Evolutionary conservation across 2,329 filamentous ascomycete genomes (phyloP), one percentile per base, ranked within the genome.

Genomic region (Rhexocercosporidium sp.): DNA sequence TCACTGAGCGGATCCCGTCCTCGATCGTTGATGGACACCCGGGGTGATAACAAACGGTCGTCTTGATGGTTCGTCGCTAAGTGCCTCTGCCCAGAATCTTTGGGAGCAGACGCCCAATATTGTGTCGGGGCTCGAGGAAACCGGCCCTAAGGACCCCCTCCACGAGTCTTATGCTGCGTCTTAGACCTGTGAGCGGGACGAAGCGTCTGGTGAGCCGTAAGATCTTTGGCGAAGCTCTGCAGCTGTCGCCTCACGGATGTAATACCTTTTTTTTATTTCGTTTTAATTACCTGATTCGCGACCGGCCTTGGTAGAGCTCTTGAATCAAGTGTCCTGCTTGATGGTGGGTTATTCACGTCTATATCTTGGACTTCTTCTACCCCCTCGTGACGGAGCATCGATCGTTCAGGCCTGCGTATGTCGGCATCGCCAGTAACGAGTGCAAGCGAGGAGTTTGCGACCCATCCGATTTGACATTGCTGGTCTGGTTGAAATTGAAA

Each of bases 401-500:
- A n/a, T n/a, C n/a, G n/a, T n/a, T n/a, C n/a, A n/a, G n/a, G n/a
- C n/a, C n/a, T n/a, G n/a, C n/a, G 29, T 31, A 31, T 31, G 29
- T 31, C 29, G 29, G 29, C 29, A 9, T 31, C 29, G 29, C 29
- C 9, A 31, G 49, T 18, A 29, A 53, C 49, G 29, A 22, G 39
- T 47, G 25, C 9, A 47, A 60, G 37, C 57, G 57, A 60, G 57
- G 39, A 59, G 53, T 65, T 65, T 6, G 62, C 22, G n/a, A 25
- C 18, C 53, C 37, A 34, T 65, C 18, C 31, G 27, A 61, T 59
- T 59, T 63, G 25, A 59, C 34, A 66, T 66, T 66, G 37, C 49
- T 63, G 27, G 59, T 49, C 20, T 49, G 20, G 22, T 63, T 66
- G n/a, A 66, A 66, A 29, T 60, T 29, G 37, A 46, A 12, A 66